phyloP scores from a whole-genome alignment of 1,284 basidiomycete species.

The Melampsora americana region DNA sequence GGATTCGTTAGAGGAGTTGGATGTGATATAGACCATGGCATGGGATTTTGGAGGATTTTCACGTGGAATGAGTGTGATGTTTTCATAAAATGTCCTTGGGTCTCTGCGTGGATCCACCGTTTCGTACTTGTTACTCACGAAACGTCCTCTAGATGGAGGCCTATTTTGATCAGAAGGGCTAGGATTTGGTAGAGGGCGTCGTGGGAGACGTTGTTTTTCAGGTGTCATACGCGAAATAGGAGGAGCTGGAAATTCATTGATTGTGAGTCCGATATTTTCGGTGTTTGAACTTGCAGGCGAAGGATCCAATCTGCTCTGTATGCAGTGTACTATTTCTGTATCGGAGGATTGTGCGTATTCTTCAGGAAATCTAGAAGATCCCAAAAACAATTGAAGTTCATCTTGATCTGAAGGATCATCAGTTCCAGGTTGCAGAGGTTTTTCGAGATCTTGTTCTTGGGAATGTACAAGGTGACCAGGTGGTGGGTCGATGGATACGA shows the following conservation, averaged over 20 bases:
- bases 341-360: neutral
- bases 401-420: neutral
- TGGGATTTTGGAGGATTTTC: too few species aligned
- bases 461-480: conserved; percentile 54
- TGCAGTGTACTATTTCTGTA: neutral
- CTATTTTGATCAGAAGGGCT: neutral
- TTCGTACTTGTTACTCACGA: neutral
- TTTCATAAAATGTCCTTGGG: too few species aligned
- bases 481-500: conserved; percentile 74
- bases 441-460: neutral
- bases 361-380: neutral
- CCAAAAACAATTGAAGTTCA: neutral
- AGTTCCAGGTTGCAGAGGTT: neutral
- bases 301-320: neutral
- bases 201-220: neutral
- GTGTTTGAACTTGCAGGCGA: neutral
- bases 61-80: too few species aligned
- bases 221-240: neutral
- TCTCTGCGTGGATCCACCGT: too few species aligned
- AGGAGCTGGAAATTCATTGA: conserved; percentile 2
- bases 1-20: too few species aligned
- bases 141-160: neutral
- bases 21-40: too few species aligned
- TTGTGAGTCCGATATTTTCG: neutral
- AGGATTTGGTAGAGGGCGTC: neutral